Conservation (phyloP, 2,329 filamentous ascomycete genomes). For the Sordariomycetes sp. region DNA sequence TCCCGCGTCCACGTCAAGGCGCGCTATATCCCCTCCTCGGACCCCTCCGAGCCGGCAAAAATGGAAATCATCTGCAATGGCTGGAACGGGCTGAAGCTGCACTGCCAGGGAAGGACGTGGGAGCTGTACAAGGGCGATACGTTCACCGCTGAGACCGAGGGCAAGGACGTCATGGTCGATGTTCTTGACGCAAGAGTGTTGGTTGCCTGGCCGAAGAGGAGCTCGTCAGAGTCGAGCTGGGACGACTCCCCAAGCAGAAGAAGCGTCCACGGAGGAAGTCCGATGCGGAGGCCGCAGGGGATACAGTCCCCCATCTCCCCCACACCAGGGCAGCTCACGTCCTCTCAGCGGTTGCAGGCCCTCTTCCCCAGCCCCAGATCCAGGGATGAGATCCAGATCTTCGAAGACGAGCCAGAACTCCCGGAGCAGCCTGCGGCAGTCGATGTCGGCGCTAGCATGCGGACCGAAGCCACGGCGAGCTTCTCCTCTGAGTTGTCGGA, state of each 20-base stretch:
- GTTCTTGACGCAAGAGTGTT: constrained; percentile 88
- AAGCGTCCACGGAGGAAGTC: constrained; percentile 35
- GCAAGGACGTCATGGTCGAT: constrained; percentile 87
- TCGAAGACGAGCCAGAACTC: constrained; percentile 52
- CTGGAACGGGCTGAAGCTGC: constrained; percentile 91
- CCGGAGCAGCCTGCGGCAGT: constrained; percentile 18
- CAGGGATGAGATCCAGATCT: constrained; percentile 53
- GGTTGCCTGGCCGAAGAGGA: constrained; percentile 72
- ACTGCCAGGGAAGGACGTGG: constrained; percentile 81
- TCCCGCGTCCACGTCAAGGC: constrained; percentile 91
- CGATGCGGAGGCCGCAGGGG: constrained; percentile 44
- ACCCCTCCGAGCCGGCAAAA: constrained; percentile 60
- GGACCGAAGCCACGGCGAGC: constrained; percentile 39
- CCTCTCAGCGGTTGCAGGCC: constrained; percentile 34
- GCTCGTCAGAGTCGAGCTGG: constrained; percentile 63
- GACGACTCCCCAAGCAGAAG: constrained; percentile 46
- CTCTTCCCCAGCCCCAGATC: constrained; percentile 28
- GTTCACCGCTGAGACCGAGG: constrained; percentile 82
- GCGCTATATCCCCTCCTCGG: constrained; percentile 63
- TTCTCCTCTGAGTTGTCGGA: constrained; percentile 48
- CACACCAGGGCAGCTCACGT: constrained; percentile 34
- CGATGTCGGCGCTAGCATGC: constrained; percentile 32
- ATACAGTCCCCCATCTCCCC: constrained; percentile 70
- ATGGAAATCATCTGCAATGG: constrained; percentile 87
- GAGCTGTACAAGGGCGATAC: constrained; percentile 81